Conservation (phyloP, 2,329 filamentous ascomycete species). For the Ustulina deusta region DNA sequence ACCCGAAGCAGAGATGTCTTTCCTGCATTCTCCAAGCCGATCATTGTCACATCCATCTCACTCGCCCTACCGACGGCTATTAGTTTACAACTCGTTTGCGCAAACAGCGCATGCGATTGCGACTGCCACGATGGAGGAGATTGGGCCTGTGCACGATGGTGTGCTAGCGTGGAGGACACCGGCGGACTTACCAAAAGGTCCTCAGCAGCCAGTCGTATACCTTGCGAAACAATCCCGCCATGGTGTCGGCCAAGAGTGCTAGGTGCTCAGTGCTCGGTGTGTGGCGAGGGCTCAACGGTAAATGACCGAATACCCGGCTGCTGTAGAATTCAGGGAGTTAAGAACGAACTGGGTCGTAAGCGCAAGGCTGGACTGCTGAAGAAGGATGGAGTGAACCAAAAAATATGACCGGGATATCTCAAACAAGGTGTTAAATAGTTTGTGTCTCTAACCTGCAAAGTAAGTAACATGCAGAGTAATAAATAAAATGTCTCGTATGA, state of each 20-base stretch:
- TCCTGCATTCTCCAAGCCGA: constrained; percentile 96
- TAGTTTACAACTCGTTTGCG: constrained; percentile 21
- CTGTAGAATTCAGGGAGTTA: constrained; percentile 43
- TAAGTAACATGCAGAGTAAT: constrained; percentile 46
- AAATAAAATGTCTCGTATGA: constrained; percentile 60
- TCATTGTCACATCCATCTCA: constrained; percentile 99
- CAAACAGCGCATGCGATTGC: constrained; percentile 41
- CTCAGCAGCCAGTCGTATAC: constrained; percentile 99
- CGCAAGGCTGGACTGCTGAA: constrained; percentile 44
- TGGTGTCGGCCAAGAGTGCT: constrained; percentile 58
- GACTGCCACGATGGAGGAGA: constrained; percentile 39
- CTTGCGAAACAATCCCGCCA: constrained; percentile 92
- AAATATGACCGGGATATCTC: constrained; percentile 48
- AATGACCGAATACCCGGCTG: constrained; percentile 14
- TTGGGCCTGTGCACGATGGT: constrained; percentile 43
- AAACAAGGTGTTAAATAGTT: constrained; percentile 56
- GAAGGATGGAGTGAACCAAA: constrained; percentile 46
- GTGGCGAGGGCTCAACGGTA: constrained; percentile 22
- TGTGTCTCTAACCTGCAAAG: constrained; percentile 51
- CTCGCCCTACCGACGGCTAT: constrained; percentile 76
- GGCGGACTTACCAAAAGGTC: constrained; percentile 86
- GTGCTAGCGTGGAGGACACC: constrained; percentile 42
- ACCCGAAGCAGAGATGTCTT: constrained; percentile 96
- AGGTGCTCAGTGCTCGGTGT: constrained; percentile 15
- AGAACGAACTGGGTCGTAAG: constrained; percentile 43